A percentile compares a stretch with the other conserved stretches of the same genome.
Conservation (phyloP, 257 asterid genomes). For the Solanum gracilifrons region DNA sequence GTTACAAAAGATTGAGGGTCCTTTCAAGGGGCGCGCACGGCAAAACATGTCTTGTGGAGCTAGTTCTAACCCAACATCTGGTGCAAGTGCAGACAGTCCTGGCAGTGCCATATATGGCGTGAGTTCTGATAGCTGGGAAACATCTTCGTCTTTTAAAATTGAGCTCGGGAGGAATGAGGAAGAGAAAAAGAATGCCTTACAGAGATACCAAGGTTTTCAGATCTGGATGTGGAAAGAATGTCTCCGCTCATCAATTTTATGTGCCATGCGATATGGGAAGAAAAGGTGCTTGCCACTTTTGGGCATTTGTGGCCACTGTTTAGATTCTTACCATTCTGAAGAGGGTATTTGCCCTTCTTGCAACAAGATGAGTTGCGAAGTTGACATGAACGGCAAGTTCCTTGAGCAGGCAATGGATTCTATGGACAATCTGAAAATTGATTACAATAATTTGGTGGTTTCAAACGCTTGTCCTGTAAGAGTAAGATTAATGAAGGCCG, state of each 20-base stretch:
- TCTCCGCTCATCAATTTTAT: slow-evolving; percentile 35
- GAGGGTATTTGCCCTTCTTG: slow-evolving; percentile 44
- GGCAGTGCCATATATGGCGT: slow-evolving; percentile 39
- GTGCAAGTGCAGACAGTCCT: slow-evolving; percentile 43
- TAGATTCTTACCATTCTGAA: slow-evolving; percentile 27
- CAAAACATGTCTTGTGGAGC: slow-evolving; percentile 20
- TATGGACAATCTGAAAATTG: slow-evolving; percentile 22
- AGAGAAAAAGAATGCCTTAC: slow-evolving; percentile 39
- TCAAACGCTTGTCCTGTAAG: slow-evolving; percentile 40
- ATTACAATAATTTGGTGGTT: slow-evolving; percentile 5
- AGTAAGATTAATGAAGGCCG: slow-evolving; percentile 61
- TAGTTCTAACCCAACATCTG: slow-evolving; percentile 19
- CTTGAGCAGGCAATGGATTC: slow-evolving; percentile 11
- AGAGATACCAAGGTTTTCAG: slow-evolving; percentile 60
- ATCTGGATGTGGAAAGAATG: slow-evolving; percentile 88
- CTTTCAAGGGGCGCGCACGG: slow-evolving; percentile 55
- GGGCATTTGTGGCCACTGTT: slow-evolving; percentile 59
- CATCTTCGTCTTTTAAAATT: slow-evolving; percentile 58
- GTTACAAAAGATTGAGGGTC: slow-evolving; percentile 72
- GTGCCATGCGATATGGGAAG: slow-evolving; percentile 47
- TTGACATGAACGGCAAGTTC: slow-evolving; percentile 13
- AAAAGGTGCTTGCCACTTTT: slow-evolving; percentile 48
- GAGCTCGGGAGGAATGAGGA: slow-evolving; percentile 52
- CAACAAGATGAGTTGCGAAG: slow-evolving; percentile 11
- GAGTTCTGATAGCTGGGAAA: slow-evolving; percentile 38